phyloP scores from a whole-genome alignment of 1,284 basidiomycete species.

The Garcileccinum viscosum region DNA sequence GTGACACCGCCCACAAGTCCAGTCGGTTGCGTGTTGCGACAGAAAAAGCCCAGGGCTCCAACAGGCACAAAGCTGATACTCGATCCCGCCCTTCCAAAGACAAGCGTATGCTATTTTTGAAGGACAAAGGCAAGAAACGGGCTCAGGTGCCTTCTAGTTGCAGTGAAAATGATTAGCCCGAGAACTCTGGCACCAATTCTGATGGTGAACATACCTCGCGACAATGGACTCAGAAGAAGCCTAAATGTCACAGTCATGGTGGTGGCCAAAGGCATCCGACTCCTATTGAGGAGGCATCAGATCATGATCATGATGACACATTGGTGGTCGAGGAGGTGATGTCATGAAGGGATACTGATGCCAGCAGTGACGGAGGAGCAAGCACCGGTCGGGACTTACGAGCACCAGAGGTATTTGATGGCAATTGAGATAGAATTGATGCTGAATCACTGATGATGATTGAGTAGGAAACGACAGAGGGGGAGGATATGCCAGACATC shows the following conservation, averaged over 20 bases:
- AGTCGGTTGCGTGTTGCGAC: not conserved
- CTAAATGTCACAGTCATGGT: not conserved
- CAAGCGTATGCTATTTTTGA: not conserved
- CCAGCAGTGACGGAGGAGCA: not conserved
- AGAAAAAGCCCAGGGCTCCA: not conserved
- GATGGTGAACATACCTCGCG: not conserved
- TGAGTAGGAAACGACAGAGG: not conserved
- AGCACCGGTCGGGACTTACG: not conserved
- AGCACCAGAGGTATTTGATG: not conserved
- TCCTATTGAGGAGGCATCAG: not conserved
- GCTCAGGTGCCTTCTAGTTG: not conserved
- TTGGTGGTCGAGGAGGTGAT: not conserved
- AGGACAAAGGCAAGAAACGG: slow-evolving; percentile 1
- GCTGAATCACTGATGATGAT: not conserved
- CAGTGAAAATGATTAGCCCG: not conserved
- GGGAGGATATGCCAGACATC: not conserved
- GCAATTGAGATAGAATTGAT: not conserved
- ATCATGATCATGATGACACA: not conserved
- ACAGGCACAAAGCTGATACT: not conserved
- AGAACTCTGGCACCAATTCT: not conserved
- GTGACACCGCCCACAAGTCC: not conserved
- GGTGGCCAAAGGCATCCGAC: not conserved
- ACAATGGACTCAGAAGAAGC: not conserved
- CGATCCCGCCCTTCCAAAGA: not conserved
- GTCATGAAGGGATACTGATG: not conserved